Evolutionary conservation across 2,329 filamentous ascomycete genomes (phyloP).

Genomic region (Calonectria fujianensis): DNA sequence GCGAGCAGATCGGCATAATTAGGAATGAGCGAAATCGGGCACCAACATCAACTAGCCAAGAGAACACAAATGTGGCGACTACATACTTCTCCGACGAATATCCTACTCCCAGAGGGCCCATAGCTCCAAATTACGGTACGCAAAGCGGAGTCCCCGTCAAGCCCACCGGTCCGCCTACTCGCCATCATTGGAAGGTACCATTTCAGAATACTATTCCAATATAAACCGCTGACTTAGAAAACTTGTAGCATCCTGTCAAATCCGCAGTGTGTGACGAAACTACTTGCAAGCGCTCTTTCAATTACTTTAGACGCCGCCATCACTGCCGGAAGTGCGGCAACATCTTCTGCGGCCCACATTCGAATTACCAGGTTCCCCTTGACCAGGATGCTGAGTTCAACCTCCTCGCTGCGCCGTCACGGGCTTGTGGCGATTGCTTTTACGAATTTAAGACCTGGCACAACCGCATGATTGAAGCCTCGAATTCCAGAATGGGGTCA

Average conservation of each 20-base stretch:
- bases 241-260: constrained; percentile 78
- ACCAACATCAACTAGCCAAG: no score
- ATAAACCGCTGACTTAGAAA: constrained; percentile 45
- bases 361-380: constrained; percentile 78
- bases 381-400: constrained; percentile 88
- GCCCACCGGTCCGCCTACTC: constrained; percentile 79
- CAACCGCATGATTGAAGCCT: constrained; percentile 76
- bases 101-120: no score
- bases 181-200: constrained; percentile 86
- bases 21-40: no score
- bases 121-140: no score
- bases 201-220: constrained; percentile 50
- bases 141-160: no score
- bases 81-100: no score
- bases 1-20: no score
- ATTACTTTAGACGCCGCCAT: constrained; percentile 84
- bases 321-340: constrained; percentile 89
- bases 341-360: constrained; percentile 87
- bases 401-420: constrained; percentile 77
- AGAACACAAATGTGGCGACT: no score
- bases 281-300: constrained; percentile 82
- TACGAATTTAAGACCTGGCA: constrained; percentile 82
- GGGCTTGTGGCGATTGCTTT: constrained; percentile 83
- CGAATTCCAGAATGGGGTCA: constrained; percentile 52
- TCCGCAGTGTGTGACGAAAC: constrained; percentile 81